phyloP scores from a whole-genome alignment of 148 eudicot species.

The Fagopyrum esculentum region DNA sequence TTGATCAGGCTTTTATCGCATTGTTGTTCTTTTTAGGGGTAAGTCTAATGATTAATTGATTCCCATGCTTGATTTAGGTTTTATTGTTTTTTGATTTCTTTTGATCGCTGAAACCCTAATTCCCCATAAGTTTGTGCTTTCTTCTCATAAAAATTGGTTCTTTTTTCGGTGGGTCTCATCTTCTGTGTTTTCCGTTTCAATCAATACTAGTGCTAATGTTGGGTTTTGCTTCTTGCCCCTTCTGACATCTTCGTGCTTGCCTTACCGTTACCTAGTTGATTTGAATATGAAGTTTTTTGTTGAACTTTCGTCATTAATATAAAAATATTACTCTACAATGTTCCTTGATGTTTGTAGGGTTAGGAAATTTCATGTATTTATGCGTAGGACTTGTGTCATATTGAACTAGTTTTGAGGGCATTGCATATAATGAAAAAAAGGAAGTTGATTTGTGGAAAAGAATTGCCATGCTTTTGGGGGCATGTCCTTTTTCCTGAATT shows the following conservation, averaged over 20 bases:
- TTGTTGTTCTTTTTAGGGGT: not conserved
- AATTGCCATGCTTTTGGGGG: not conserved
- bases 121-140: not conserved
- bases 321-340: not conserved
- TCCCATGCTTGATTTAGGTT: not conserved
- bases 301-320: not conserved
- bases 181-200: not conserved
- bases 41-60: not conserved
- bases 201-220: not conserved
- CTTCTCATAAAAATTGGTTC: not conserved
- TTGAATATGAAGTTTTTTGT: not conserved
- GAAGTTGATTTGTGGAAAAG: not conserved
- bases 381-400: not conserved
- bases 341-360: not conserved
- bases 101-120: not conserved
- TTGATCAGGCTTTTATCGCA: not conserved
- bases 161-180: not conserved
- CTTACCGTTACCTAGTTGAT: not conserved
- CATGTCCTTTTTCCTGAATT: not conserved
- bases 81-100: not conserved
- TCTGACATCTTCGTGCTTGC: not conserved
- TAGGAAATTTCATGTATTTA: not conserved
- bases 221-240: not conserved
- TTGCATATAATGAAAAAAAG: not conserved
- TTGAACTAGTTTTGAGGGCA: not conserved